Evolutionary conservation across 2,329 filamentous ascomycete species (phyloP), one percentile per base, ranked within the genome.

Genomic region (Sphaceloma murrayae): DNA sequence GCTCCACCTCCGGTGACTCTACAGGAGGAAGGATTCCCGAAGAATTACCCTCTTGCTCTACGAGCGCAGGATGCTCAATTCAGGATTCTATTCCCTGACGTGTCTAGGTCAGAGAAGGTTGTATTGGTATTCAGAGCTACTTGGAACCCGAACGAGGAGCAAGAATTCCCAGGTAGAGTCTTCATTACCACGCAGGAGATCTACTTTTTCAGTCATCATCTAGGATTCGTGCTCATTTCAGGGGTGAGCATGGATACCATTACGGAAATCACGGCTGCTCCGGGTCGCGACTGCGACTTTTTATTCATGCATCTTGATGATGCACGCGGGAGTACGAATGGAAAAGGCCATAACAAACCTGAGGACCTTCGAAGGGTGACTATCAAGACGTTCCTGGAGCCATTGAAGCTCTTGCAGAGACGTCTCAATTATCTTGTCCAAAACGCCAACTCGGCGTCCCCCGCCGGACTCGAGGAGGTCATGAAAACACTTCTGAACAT

Each of bases 171-270:
- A 6, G 81, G 91, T 1, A 78, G 91, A 43, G 79, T 94, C 17
- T 98, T 93, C 60, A 80, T 94, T 48, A 96, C 89, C 1, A 73
- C 81, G 0, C 79, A 82, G 49, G 83, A 88, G 51, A 79, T 98
- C 60, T 96, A 94, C 62, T 96, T 98, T 58, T 98, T 95, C 64
- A 93, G 88, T 54, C 84, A 96, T 57, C 85, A 95, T 58, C 79
- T 95, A 60, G 91, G 91, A 4, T 73, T 98, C 4, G 82, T 96
- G 1, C 72, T 94, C 26, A 84, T 89, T 1, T 89, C 87, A 40
- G 77, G 77, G 11, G 77, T 93, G 40, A 78, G 74, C 45, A 70
- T 98, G 46, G 74, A 80, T 45, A 78, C 75, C 14, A 85, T 98
- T 46, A 78, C 78, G 6, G 91, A 96, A 62, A 85, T 96, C 31